Evolutionary conservation across 345 rosid species (phyloP).

Genomic region (Citrus sp.): DNA sequence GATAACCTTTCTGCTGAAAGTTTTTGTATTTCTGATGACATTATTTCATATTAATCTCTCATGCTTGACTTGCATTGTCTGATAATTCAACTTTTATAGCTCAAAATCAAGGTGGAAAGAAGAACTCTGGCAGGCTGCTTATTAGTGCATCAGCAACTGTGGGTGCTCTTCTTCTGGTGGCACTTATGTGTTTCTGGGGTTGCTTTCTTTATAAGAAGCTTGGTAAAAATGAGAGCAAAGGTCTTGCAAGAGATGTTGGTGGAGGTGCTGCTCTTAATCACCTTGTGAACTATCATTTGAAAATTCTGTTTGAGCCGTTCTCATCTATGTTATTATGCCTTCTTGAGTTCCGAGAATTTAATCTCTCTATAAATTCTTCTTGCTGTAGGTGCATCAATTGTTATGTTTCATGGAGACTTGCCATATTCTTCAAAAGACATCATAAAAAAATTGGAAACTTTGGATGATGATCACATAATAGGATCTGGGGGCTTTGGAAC

Average conservation of each 20-base stretch:
- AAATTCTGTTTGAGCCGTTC: constrained; percentile 5
- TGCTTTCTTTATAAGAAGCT: constrained; percentile 97
- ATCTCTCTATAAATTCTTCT: constrained; percentile 12
- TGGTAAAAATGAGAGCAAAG: constrained; percentile 71
- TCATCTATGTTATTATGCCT: background rate
- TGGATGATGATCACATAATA: constrained; percentile 83
- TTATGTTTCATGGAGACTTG: constrained; percentile 98
- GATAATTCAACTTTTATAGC: constrained; percentile 37
- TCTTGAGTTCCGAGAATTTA: constrained; percentile 9
- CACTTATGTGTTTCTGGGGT: constrained; percentile 99
- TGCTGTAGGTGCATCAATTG: constrained; percentile 84
- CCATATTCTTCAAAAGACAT: constrained; percentile 96
- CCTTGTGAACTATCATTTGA: constrained; percentile 10
- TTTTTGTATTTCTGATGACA: background rate
- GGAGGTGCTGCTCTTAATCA: constrained; percentile 58
- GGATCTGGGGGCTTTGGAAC: constrained; percentile 97
- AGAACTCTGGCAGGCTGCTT: constrained; percentile 70
- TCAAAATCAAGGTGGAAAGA: constrained; percentile 62
- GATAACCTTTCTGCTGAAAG: background rate
- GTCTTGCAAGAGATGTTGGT: constrained; percentile 80
- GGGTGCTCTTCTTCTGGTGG: constrained; percentile 95
- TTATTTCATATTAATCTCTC: background rate
- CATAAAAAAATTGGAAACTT: constrained; percentile 80
- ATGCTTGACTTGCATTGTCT: constrained; percentile 4
- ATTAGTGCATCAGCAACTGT: constrained; percentile 94